A percentile compares a stretch with the other conserved stretches of the same genome.
phyloP scores from a whole-genome alignment of 1,284 basidiomycete species.

The Papiliotrema nemorosa region DNA sequence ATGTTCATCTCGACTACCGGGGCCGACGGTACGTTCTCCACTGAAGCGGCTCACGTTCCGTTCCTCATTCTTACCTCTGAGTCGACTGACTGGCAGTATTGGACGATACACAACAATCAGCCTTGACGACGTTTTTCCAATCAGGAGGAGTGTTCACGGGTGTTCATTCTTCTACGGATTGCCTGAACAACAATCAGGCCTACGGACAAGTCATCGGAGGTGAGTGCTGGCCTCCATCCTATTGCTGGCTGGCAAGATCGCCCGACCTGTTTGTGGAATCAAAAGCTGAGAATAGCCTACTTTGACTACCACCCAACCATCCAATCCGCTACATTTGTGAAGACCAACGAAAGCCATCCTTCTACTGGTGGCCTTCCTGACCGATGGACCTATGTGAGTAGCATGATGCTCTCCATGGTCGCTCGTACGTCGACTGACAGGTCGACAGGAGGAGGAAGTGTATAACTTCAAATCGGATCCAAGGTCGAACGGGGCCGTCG shows the following conservation, averaged over 20 bases:
- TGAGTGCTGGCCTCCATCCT: conserved; percentile 11
- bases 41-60: background rate
- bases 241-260: background rate
- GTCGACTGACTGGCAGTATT: conserved; percentile 54
- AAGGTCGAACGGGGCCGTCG: conserved; percentile 60
- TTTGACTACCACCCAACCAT: conserved; percentile 73
- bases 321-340: conserved; percentile 59
- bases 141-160: conserved; percentile 47
- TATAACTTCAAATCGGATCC: conserved; percentile 78
- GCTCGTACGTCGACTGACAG: background rate
- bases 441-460: conserved; percentile 45
- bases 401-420: background rate
- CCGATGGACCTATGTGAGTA: conserved; percentile 55
- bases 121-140: conserved; percentile 64
- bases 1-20: conserved; percentile 70
- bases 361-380: conserved; percentile 63
- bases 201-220: conserved; percentile 57
- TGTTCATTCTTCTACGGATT: conserved; percentile 62
- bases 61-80: background rate
- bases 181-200: conserved; percentile 63
- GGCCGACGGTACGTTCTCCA: conserved; percentile 52
- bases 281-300: conserved; percentile 49
- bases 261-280: background rate
- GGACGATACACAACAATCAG: conserved; percentile 58
- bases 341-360: conserved; percentile 62